Percentiles rank a stretch among this genome's conserved stretches.
These are phyloP conservation scores for Eimeria praecox DNA, from an alignment of 169 alveolate species.

Conservation along the genomic window DNA sequence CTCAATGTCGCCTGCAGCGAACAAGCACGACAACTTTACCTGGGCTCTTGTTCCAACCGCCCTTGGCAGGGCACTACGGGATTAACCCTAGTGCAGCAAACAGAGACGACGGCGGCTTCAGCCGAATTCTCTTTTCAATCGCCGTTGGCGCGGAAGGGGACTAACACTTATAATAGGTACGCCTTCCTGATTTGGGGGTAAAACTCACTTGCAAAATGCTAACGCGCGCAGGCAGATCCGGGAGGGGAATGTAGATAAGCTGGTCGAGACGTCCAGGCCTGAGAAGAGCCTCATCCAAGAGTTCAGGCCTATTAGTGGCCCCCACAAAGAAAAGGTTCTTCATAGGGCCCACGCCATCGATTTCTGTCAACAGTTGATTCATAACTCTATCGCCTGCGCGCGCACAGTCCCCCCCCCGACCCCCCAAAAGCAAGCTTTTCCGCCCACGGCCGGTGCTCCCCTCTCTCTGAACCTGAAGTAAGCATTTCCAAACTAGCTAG, in stretches of 20 bases:
- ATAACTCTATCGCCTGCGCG: slow-evolving; percentile 98
- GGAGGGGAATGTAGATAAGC: slow-evolving; percentile 99
- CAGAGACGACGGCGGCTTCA: slow-evolving; percentile 91
- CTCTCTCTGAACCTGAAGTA: not conserved
- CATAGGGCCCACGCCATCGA: slow-evolving; percentile 99
- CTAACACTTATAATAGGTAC: not conserved
- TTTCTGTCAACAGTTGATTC: slow-evolving; percentile 99
- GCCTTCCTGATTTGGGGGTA: not conserved
- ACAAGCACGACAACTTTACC: no score
- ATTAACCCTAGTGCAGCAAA: no score
- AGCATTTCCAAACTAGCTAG: not conserved
- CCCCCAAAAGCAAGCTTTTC: slow-evolving; percentile 82
- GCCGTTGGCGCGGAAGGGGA: not conserved
- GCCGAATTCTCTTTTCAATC: not conserved
- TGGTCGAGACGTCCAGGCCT: slow-evolving; percentile 99
- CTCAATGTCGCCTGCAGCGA: slow-evolving; percentile 94
- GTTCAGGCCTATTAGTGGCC: slow-evolving; percentile 99
- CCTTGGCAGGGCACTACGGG: no score
- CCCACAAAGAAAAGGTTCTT: slow-evolving; percentile 99
- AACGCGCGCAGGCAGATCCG: slow-evolving; percentile 98
- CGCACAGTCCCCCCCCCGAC: slow-evolving; percentile 87
- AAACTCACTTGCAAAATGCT: slow-evolving; percentile 93
- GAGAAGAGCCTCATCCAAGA: slow-evolving; percentile 99
- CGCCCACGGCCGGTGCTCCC: not conserved
- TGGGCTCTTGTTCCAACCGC: no score